Conservation (phyloP, 148 eudicot genomes). For the Vaccinium corymbosum region DNA sequence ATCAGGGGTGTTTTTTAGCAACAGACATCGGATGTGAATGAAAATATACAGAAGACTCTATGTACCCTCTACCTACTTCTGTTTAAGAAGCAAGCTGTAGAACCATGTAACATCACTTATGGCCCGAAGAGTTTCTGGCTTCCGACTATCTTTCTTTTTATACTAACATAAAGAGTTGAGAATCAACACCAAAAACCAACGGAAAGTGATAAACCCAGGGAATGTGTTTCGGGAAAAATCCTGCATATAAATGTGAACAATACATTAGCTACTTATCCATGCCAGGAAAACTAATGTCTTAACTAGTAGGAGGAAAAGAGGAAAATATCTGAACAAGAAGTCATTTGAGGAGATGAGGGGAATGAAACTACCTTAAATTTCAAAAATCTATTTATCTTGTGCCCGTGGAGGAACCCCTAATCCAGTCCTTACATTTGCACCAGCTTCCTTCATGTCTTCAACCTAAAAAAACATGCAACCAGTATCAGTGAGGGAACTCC, state of each 20-base stretch:
- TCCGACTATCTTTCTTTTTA: background rate
- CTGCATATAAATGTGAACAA: background rate
- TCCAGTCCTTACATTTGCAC: conserved; percentile 44
- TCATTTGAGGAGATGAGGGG: background rate
- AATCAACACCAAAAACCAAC: background rate
- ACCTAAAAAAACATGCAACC: conserved; percentile 27
- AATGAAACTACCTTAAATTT: background rate
- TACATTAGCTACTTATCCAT: background rate
- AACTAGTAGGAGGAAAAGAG: background rate
- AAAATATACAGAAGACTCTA: background rate
- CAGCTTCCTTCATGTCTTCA: conserved; percentile 40
- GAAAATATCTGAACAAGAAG: too few relatives aligned
- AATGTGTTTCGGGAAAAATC: background rate
- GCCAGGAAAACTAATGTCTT: background rate
- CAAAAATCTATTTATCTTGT: conserved; percentile 19
- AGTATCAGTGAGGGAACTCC: background rate
- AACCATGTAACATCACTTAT: background rate
- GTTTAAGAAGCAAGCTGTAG: background rate
- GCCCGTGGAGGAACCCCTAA: conserved; percentile 32
- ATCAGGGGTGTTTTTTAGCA: background rate
- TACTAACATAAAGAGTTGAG: background rate
- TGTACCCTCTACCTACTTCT: background rate
- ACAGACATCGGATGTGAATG: background rate
- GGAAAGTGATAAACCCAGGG: background rate
- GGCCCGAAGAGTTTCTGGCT: background rate